Conservation (phyloP, 2,329 filamentous ascomycete species). For the Ophiostoma sp. region DNA sequence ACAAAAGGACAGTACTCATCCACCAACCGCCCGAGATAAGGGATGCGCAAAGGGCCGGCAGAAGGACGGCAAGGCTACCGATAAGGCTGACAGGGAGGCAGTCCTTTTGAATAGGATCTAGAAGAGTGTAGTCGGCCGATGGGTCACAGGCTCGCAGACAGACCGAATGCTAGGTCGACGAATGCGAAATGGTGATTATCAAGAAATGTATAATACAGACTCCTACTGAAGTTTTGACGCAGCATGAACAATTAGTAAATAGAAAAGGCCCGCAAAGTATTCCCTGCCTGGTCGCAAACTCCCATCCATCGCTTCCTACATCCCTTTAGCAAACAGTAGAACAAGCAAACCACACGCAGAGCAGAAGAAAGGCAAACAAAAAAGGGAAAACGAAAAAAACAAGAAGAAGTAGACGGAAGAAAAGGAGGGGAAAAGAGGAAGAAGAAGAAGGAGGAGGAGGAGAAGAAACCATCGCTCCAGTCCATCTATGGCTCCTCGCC, state of each 20-base stretch:
- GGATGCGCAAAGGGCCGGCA: too few relatives aligned
- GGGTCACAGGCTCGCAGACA: too few relatives aligned
- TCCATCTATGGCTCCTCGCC: slow-evolving; percentile 4
- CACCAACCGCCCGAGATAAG: too few relatives aligned
- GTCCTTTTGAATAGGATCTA: too few relatives aligned
- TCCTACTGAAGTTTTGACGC: not conserved
- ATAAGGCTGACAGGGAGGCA: too few relatives aligned
- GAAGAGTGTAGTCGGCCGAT: too few relatives aligned
- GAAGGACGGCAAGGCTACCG: too few relatives aligned
- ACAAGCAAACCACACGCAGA: slow-evolving; percentile 8
- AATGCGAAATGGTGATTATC: not conserved
- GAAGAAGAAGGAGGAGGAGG: not conserved
- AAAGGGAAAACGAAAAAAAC: not conserved
- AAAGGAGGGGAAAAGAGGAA: not conserved
- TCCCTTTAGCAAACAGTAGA: slow-evolving; percentile 11
- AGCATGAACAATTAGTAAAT: not conserved
- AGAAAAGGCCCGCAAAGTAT: not conserved
- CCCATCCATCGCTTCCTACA: slow-evolving; percentile 5
- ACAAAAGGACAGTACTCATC: too few relatives aligned
- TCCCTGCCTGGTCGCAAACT: slow-evolving; percentile 8
- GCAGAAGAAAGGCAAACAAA: slow-evolving; percentile 9
- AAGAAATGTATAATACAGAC: not conserved
- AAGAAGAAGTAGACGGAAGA: slow-evolving; percentile 1
- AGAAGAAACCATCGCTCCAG: too few relatives aligned
- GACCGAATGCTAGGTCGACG: not conserved